Base-by-base conservation (phyloP, 176 grass and related monocot species). In the Olyra latifolia region DNA sequence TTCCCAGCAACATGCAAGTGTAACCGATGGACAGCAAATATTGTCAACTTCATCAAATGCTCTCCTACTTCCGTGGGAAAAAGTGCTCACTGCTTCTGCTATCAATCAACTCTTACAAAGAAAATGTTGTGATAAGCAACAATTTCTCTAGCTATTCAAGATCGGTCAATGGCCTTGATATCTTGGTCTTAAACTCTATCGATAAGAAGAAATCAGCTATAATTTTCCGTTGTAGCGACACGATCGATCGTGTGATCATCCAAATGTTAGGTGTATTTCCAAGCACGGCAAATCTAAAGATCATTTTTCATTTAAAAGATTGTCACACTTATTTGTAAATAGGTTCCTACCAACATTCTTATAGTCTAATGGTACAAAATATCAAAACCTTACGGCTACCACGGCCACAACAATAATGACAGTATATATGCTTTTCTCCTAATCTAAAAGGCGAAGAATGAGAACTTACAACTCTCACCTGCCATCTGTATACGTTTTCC, bases 321-420 rank as follows among this genome's bases (percentile, higher is more conserved):
- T 10, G 1, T 10, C 15, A 19, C 24, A 19, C 16, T 38, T 14
- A 5, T 64, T 20, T 2, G 1, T n/a, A 63, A 20, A 64, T 39
- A 0, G 10, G 20, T 38, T 64, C 0, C 0, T 20, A 10, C 0
- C 16, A 3, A 64, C 2, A 3, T 38, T 10, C 1, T 8, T 13
- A 7, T 32, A 7, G 0, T 59, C 0, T 16, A 62, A 62, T 0
- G 5, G 0, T 63, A 15, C 0, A 17, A 38, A 10, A 63, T 35
- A 61, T 16, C 2, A 8, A 62, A 30, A 16, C 32, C n/a, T n/a
- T n/a, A n/a, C n/a, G n/a, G n/a, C n/a, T n/a, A n/a, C n/a, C n/a
- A n/a, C n/a, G n/a, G n/a, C n/a, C n/a, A n/a, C n/a, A n/a, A n/a
- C n/a, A n/a, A 35, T 35, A 4, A 35, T 35, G 32, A 35, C 32